Conservation (phyloP, 192 early-diverging fungal genomes). For the Coemansia sp. region DNA sequence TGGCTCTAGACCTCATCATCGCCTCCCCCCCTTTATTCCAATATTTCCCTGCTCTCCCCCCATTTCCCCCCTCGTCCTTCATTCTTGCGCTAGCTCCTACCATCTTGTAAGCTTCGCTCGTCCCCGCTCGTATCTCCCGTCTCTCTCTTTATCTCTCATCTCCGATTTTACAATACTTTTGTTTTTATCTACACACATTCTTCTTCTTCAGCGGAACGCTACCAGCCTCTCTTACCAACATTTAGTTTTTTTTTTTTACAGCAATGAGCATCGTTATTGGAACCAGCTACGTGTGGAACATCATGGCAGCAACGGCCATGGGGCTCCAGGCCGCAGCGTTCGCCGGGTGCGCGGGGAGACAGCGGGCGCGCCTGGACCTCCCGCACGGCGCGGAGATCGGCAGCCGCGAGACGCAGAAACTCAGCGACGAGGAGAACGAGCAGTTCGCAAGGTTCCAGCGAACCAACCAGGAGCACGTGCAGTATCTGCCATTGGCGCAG, state of each 20-base stretch:
- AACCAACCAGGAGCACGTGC: slow-evolving; percentile 48
- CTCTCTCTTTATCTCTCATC: background rate
- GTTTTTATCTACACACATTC: background rate
- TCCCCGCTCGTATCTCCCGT: background rate
- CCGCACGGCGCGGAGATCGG: slow-evolving; percentile 42
- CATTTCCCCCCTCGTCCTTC: slow-evolving; percentile 3
- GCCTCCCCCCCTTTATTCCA: too few species aligned
- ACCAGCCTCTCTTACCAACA: background rate
- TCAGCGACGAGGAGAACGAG: slow-evolving; percentile 49
- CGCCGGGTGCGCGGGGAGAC: slow-evolving; percentile 39
- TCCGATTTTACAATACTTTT: background rate
- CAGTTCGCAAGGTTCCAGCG: slow-evolving; percentile 53
- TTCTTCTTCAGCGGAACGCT: background rate
- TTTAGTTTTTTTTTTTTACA: background rate
- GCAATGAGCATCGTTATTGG: slow-evolving; percentile 53
- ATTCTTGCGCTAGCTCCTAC: background rate
- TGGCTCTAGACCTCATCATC: background rate
- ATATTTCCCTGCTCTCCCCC: background rate
- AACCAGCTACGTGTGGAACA: slow-evolving; percentile 56
- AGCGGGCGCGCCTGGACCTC: slow-evolving; percentile 35
- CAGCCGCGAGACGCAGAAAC: slow-evolving; percentile 47
- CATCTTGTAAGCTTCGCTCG: too few species aligned
- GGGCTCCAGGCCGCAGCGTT: slow-evolving; percentile 46
- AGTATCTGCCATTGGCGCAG: slow-evolving; percentile 50
- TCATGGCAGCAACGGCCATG: slow-evolving; percentile 51